Base-by-base conservation (phyloP, 768 basidiomycete species). In the Rhizopogon sp. region DNA sequence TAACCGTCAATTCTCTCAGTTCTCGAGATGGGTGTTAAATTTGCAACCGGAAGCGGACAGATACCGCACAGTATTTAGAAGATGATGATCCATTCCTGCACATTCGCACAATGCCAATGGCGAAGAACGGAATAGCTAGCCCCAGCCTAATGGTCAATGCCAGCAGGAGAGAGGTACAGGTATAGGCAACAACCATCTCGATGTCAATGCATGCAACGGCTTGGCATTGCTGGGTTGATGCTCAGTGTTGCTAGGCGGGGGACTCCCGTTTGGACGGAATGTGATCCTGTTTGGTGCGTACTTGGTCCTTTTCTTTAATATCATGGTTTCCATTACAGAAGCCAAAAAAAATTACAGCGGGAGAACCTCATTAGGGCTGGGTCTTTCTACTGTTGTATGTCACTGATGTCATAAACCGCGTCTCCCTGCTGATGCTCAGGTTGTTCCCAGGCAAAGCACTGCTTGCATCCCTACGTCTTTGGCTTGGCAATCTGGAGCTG, bases 211-310 rank as follows among this genome's bases (percentile, higher is more conserved):
- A 61, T 58, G 43, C 61, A 52, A 49, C 64, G 64, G 58, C 39
- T 70, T 0, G 62, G 69, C 8, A 51, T 69, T 17, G 64, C 65
- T 31, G 57, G 72, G 22, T 52, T 63, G 54, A 55, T 81, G 49
- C 61, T 82, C 59, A 72, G 74, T 35, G 72, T 81, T 7, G 72
- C 81, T 0, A 77, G 77, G 73, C 76, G 80, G n/a, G 84, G 83
- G 25, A 80, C 81, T 22, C 75, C 76, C n/a, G n/a, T n/a, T n/a
- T n/a, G n/a, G n/a, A 74, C 79, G 5, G 81, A 82, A 59, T 77
- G 77, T 43, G 88, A 90, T 66, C 88, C 88, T 13, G 83, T 90
- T 14, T 90, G 88, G 88, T 84, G 55, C 49, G 64, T 43, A 5
- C 50, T 31, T 28, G 29, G 17, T 3, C 43, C 44, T 40, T 29